Conservation (phyloP, 2,329 filamentous ascomycete genomes). For the Hysterium pulicare region DNA sequence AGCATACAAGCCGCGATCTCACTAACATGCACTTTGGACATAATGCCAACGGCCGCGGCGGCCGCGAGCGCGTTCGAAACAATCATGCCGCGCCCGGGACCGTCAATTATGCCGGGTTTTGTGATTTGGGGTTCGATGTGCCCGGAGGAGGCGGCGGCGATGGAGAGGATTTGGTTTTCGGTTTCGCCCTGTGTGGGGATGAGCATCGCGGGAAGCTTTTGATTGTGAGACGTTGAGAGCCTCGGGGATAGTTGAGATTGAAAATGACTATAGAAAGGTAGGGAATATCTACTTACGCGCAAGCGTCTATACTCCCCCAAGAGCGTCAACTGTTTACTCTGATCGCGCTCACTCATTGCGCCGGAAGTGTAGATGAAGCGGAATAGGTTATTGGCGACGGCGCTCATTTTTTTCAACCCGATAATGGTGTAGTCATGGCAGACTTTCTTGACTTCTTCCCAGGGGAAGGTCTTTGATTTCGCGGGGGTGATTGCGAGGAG, state of each 20-base stretch:
- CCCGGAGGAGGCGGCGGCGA: neutral
- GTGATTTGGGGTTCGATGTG: neutral
- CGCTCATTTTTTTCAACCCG: constrained; percentile 4
- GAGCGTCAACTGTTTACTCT: constrained; percentile 4
- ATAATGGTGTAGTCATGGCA: constrained; percentile 9
- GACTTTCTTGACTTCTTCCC: constrained; percentile 7
- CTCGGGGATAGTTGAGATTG: neutral
- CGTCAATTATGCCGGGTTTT: neutral
- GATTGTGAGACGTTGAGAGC: neutral
- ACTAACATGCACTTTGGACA: neutral
- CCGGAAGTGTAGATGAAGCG: constrained; percentile 13
- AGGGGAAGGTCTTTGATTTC: constrained; percentile 2
- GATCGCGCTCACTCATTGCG: constrained; percentile 8
- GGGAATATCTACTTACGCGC: constrained; percentile 3
- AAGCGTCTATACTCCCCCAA: constrained; percentile 4
- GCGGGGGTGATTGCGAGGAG: neutral
- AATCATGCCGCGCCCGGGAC: neutral
- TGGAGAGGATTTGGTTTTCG: neutral
- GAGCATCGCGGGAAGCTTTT: too few relatives aligned
- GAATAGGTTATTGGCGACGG: constrained; percentile 6
- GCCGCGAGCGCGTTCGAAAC: neutral
- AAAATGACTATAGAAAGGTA: neutral
- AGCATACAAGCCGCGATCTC: neutral
- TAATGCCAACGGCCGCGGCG: neutral
- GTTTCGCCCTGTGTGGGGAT: neutral